These are phyloP conservation scores for Leccinum broughii DNA, from an alignment of 768 basidiomycete genomes.

Conservation along the genomic window DNA sequence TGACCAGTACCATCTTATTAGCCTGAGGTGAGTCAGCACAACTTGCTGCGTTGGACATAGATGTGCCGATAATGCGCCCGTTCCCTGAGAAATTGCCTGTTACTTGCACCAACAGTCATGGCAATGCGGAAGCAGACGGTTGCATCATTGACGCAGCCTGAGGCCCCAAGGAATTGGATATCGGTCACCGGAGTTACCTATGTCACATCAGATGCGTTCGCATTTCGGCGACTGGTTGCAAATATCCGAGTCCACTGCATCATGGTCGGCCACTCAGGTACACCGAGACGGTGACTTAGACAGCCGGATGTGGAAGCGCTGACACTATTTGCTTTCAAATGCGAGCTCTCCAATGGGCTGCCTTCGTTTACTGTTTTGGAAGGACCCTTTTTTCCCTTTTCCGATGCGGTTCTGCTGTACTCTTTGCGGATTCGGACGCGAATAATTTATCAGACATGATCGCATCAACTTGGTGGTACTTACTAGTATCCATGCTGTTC, in stretches of 20 bases:
- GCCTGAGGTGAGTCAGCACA: conserved; percentile 17
- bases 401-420: not conserved
- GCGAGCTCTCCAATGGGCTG: not conserved
- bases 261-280: not conserved
- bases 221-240: not conserved
- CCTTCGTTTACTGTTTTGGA: not conserved
- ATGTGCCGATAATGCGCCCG: conserved; percentile 5
- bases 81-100: conserved; percentile 1
- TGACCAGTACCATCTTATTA: not conserved
- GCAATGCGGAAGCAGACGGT: not conserved
- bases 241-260: too few relatives aligned
- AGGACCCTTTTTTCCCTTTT: not conserved
- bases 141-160: not conserved
- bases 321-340: not conserved
- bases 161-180: not conserved
- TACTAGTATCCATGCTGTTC: not conserved
- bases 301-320: not conserved
- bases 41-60: not conserved
- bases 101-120: not conserved
- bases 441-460: conserved; percentile 7
- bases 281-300: not conserved
- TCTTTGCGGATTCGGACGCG: not conserved
- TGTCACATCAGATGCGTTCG: not conserved
- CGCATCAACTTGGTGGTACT: not conserved
- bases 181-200: not conserved